Evolutionary conservation across 176 grass and related monocot genomes (phyloP).

Genomic region (Aechmea fasciata): DNA sequence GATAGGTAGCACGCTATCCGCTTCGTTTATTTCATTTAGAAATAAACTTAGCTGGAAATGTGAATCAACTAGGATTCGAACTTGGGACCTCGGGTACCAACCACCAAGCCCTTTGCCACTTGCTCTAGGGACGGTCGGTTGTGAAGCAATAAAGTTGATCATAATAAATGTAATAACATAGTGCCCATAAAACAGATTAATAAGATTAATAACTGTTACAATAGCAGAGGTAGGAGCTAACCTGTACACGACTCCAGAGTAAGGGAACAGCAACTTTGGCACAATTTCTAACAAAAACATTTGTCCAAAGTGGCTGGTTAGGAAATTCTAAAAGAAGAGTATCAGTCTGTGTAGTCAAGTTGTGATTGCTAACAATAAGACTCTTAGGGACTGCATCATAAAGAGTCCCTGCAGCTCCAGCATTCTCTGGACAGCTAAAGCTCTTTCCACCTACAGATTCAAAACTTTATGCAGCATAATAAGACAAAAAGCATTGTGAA

Average conservation of each 20-base stretch:
- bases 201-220: too few species aligned
- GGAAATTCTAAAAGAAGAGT: slow-evolving; percentile 97
- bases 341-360: slow-evolving; percentile 92
- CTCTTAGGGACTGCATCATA: slow-evolving; percentile 98
- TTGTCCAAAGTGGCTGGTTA: slow-evolving; percentile 97
- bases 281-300: slow-evolving; percentile 87
- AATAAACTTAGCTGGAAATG: too few species aligned
- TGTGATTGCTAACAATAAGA: slow-evolving; percentile 86
- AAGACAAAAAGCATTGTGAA: neutral
- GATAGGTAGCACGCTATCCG: too few species aligned
- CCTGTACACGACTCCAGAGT: slow-evolving; percentile 99
- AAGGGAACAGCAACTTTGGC: slow-evolving; percentile 94
- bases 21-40: too few species aligned
- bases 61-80: too few species aligned
- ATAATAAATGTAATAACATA: neutral
- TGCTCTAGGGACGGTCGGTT: too few species aligned
- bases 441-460: slow-evolving; percentile 58
- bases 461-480: neutral
- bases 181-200: neutral
- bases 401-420: slow-evolving; percentile 93
- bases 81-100: too few species aligned
- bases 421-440: slow-evolving; percentile 87
- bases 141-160: neutral
- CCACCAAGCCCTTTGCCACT: too few species aligned
- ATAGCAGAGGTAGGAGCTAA: slow-evolving; percentile 15